Conservation (phyloP, 495 filamentous ascomycete species). For the Hypoxylon lienhwacheense region DNA sequence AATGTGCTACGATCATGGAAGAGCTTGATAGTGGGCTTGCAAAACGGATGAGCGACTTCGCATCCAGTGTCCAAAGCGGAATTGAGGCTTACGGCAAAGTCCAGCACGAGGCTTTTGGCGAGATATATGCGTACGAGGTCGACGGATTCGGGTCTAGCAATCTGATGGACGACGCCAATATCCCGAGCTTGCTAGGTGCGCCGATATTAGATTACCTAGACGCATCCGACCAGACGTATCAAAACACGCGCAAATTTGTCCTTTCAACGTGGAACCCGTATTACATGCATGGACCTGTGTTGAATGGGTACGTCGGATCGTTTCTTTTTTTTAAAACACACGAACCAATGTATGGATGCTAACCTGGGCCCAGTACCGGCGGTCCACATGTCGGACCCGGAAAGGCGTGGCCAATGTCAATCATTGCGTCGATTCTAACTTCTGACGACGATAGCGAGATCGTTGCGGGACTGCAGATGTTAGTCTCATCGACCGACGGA, state of each 20-base stretch:
- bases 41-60: conserved; percentile 52
- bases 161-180: conserved; percentile 71
- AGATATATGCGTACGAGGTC: conserved; percentile 63
- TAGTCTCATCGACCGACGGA: conserved; percentile 58
- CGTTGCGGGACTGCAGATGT: conserved; percentile 48
- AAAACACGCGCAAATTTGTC: conserved; percentile 57
- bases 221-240: conserved; percentile 52
- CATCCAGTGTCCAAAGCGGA: conserved; percentile 48
- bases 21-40: conserved; percentile 48
- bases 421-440: conserved; percentile 60
- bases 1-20: conserved; percentile 52
- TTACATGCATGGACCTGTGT: conserved; percentile 59
- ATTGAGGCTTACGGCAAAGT: conserved; percentile 57
- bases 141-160: conserved; percentile 62
- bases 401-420: conserved; percentile 60
- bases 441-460: conserved; percentile 58
- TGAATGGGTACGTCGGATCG: conserved; percentile 51
- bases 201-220: conserved; percentile 59
- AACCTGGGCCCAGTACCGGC: conserved; percentile 57
- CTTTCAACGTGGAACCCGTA: conserved; percentile 61
- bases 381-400: conserved; percentile 57
- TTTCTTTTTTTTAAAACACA: conserved; percentile 12
- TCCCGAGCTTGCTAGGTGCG: conserved; percentile 59
- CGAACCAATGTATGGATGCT: conserved; percentile 45
- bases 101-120: conserved; percentile 46